phyloP scores from a whole-genome alignment of 768 basidiomycete genomes.

The Mycena crocata region DNA sequence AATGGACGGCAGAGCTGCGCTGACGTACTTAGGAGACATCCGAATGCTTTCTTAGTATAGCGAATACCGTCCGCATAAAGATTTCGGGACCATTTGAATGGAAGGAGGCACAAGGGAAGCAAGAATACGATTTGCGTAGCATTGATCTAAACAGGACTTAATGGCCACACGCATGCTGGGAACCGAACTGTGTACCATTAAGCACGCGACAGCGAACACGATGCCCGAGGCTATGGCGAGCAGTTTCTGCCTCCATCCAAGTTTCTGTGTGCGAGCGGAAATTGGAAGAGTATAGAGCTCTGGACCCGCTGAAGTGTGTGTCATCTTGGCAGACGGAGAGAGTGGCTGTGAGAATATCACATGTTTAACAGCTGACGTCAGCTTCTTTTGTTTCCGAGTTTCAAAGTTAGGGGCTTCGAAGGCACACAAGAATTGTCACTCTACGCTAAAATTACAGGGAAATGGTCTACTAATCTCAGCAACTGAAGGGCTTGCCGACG shows the following conservation, averaged over 20 bases:
- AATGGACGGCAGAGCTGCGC: background rate
- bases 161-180: background rate
- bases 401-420: no score
- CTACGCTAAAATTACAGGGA: no score
- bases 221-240: constrained; percentile 64
- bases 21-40: constrained; percentile 74
- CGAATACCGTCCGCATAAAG: constrained; percentile 79
- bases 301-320: background rate
- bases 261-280: constrained; percentile 46
- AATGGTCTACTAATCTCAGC: no score
- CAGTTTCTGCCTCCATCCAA: constrained; percentile 64
- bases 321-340: constrained; percentile 12
- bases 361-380: no score
- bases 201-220: constrained; percentile 71
- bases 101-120: constrained; percentile 73
- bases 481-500: constrained; percentile 61
- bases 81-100: constrained; percentile 64
- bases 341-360: no score
- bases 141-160: constrained; percentile 54
- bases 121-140: constrained; percentile 78
- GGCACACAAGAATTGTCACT: no score
- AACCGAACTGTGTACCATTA: constrained; percentile 51
- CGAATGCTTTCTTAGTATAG: constrained; percentile 88
- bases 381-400: no score
- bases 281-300: constrained; percentile 62